These are phyloP conservation scores for Talinum fruticosum DNA, from an alignment of 148 eudicot genomes.

Conservation along the genomic window DNA sequence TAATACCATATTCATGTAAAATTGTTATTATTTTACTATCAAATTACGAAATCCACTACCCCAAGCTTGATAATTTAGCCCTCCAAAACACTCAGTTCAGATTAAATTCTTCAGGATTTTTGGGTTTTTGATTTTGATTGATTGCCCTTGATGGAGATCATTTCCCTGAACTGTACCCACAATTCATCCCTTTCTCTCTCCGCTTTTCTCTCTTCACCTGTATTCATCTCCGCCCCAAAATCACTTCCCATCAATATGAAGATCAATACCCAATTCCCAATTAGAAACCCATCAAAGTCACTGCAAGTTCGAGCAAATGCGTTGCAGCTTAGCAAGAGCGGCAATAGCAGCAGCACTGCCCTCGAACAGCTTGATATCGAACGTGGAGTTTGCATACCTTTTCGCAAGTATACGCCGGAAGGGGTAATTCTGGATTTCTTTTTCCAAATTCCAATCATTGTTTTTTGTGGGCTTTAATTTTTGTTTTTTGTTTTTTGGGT, in stretches of 20 bases:
- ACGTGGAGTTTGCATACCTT: conserved; percentile 95
- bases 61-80: neutral
- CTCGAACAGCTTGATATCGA: conserved; percentile 86
- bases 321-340: conserved; percentile 27
- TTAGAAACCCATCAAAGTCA: conserved; percentile 14
- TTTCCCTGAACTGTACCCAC: conserved; percentile 12
- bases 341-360: conserved; percentile 41
- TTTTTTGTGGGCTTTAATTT: neutral
- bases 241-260: conserved; percentile 8
- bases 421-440: conserved; percentile 29
- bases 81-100: neutral
- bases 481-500: neutral
- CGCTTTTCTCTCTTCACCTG: conserved; percentile 5
- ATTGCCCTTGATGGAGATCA: conserved; percentile 23
- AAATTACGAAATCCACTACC: neutral
- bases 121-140: conserved; percentile 3
- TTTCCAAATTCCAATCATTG: neutral
- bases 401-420: conserved; percentile 87
- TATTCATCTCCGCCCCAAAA: conserved; percentile 1
- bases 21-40: neutral
- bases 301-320: conserved; percentile 27
- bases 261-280: conserved; percentile 16
- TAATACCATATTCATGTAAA: neutral
- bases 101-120: neutral
- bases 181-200: conserved; percentile 16